Base-by-base conservation (phyloP, 1,284 basidiomycete genomes). In the Phlebopus sp. region DNA sequence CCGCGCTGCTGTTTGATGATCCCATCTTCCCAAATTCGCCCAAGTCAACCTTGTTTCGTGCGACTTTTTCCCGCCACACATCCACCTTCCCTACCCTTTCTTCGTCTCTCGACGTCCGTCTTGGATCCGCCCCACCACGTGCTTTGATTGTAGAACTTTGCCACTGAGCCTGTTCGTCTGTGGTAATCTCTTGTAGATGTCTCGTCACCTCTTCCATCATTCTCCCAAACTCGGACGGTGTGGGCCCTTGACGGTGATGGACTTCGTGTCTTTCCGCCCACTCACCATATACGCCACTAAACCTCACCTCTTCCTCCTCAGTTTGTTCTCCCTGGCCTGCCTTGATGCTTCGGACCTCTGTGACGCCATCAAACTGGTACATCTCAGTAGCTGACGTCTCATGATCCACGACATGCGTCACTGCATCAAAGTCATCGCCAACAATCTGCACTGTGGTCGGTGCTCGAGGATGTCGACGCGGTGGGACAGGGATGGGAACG, bases 41-140 rank as follows among this genome's bases (percentile, higher is more conserved):
- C 54, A 39, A 27, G 38, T 18, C 43, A 17, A 41, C 60, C 57
- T 44, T 65, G 47, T 71, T 70, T 45, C 67, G 61, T 7, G 73
- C 72, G 0, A 77, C 74, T 40, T 76, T 70, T 54, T 80, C 75
- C 30, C 77, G 64, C 79, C 79, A 81, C 5, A 75, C 70, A 27
- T 68, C 73, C 29, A 81, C 76, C 71, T 79, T 56, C 58, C 68
- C 56, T 71, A 74, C 59, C n/a, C 43, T 51, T 14, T 37, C 54
- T 6, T 42, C 49, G 13, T 53, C 51, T 46, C 18, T 53, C 23
- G 50, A 1, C 43, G 27, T 18, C 53, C 49, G 23, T 37, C 29
- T 48, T 27, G 46, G 8, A 8, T 36, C 18, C 4, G 31, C 15
- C 18, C 27, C 44, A 19, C 41, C 50, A 11, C 46, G 56, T 5